Base-by-base conservation (phyloP, 106 monocot genomes). In the Narthecium ossifragum region DNA sequence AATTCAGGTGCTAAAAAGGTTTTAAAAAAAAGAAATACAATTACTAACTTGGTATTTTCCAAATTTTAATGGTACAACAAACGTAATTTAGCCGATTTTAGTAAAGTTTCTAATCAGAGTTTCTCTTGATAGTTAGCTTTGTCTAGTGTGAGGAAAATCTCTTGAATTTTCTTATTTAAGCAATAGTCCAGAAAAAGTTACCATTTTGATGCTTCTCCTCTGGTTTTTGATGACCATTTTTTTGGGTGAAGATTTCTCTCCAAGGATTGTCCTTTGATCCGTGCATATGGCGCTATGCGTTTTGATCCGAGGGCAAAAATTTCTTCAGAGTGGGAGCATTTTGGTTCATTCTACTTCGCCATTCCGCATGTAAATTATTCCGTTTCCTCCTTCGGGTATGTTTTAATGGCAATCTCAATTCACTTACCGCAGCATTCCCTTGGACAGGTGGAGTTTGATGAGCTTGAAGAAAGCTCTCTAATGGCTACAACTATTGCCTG, bases 401-500 rank as follows among this genome's bases (percentile, higher is more conserved):
- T 58, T 51, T 34, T 75, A 65, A 40, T 57, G 54, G 37, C 39
- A 65, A 78, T 54, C 63, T 66, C 65, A 54, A 61, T 20, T 6
- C 31, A 27, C 18, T 52, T 60, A 52, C 63, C 55, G 60, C 66
- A 65, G 57, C 71, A 60, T 56, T 57, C 57, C 65, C 56, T 36
- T 72, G 78, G 78, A 66, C 84, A 92, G 93, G 89, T 94, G 61
- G 93, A 94, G 67, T 75, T 89, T 46, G 64, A 94, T 75, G 89
- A 94, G 73, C 66, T 94, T 45, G 77, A 83, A 68, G 80, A 78
- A 57, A 55, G 83, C 60, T 94, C 83, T 20, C 73, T 77, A 52
- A 74, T 94, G 58, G 85, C 93, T 45, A 55, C 75, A 54, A 94
- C 79, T 36, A 80, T 94, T 58, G 89, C 89, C n/a, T 94, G 93